Evolutionary conservation across 768 basidiomycete genomes (phyloP).

Genomic region (Lanmaoa pseudosensibilis): DNA sequence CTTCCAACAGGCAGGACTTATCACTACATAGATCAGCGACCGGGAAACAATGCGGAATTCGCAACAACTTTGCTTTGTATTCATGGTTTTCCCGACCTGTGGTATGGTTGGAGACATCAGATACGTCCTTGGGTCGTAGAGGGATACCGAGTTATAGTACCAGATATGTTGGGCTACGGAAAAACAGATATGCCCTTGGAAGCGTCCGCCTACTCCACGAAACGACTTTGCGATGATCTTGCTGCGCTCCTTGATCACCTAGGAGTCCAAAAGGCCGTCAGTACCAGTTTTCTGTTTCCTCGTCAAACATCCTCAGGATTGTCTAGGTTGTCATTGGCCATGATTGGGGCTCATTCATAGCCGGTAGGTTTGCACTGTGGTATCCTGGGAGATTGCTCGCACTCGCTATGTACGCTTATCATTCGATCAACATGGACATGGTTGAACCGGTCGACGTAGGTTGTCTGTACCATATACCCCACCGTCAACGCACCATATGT

Average conservation of each 20-base stretch:
- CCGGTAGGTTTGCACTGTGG: slow-evolving; percentile 70
- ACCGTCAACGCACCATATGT: slow-evolving; percentile 47
- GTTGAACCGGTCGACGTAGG: slow-evolving; percentile 36
- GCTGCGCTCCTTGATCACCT: slow-evolving; percentile 63
- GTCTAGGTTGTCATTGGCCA: slow-evolving; percentile 67
- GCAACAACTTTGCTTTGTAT: slow-evolving; percentile 61
- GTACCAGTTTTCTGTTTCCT: slow-evolving; percentile 22
- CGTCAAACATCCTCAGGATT: background rate
- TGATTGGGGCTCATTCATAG: slow-evolving; percentile 75
- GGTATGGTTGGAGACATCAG: slow-evolving; percentile 76
- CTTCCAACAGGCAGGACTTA: slow-evolving; percentile 64
- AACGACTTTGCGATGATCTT: slow-evolving; percentile 60
- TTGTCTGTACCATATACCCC: slow-evolving; percentile 68
- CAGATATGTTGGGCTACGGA: slow-evolving; percentile 58
- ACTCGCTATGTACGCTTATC: slow-evolving; percentile 53
- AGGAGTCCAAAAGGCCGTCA: slow-evolving; percentile 51
- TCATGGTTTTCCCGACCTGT: slow-evolving; percentile 78
- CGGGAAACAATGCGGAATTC: slow-evolving; percentile 39
- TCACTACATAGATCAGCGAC: slow-evolving; percentile 73
- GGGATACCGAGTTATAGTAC: slow-evolving; percentile 62
- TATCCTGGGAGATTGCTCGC: slow-evolving; percentile 61
- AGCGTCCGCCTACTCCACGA: slow-evolving; percentile 55
- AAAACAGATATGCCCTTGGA: slow-evolving; percentile 61
- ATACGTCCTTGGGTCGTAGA: slow-evolving; percentile 65
- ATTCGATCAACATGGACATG: background rate